Conservation (phyloP, 2,329 filamentous ascomycete species). For the Sporothrix schenckii region DNA sequence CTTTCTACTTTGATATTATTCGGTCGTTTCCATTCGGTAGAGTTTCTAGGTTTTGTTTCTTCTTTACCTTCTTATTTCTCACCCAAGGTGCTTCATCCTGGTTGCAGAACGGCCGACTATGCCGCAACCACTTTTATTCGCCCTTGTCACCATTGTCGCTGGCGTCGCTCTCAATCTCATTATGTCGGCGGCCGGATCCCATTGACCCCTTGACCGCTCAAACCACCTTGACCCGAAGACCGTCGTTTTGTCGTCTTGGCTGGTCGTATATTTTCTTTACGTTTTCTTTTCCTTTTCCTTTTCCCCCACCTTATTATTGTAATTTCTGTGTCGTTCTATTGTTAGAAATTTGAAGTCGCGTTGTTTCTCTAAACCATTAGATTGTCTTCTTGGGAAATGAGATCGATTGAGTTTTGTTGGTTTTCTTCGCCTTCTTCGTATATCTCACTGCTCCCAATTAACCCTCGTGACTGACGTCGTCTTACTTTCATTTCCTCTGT, state of each 20-base stretch:
- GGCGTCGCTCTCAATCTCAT: not conserved
- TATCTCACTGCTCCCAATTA: not conserved
- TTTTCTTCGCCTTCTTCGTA: not conserved
- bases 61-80: not conserved
- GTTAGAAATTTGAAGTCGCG: constrained; percentile 1
- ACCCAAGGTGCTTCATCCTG: not conserved
- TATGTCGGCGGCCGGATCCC: constrained; percentile 16
- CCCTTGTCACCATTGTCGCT: not conserved
- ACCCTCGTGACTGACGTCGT: not conserved
- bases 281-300: not conserved
- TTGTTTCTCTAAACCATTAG: constrained; percentile 1
- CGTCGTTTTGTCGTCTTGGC: not conserved
- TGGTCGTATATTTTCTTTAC: not conserved
- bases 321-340: not conserved
- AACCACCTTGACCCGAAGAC: not conserved
- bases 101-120: not conserved
- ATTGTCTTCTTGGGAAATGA: not conserved
- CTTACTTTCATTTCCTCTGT: not conserved
- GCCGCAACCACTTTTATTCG: constrained; percentile 1
- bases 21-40: not conserved
- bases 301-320: not conserved
- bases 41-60: not conserved
- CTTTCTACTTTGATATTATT: not conserved
- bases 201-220: constrained; percentile 5
- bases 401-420: constrained; percentile 7